A percentile compares a stretch with the other conserved stretches of the same genome.
Evolutionary conservation across 345 rosid genomes (phyloP).

Genomic region (Linum tenue): DNA sequence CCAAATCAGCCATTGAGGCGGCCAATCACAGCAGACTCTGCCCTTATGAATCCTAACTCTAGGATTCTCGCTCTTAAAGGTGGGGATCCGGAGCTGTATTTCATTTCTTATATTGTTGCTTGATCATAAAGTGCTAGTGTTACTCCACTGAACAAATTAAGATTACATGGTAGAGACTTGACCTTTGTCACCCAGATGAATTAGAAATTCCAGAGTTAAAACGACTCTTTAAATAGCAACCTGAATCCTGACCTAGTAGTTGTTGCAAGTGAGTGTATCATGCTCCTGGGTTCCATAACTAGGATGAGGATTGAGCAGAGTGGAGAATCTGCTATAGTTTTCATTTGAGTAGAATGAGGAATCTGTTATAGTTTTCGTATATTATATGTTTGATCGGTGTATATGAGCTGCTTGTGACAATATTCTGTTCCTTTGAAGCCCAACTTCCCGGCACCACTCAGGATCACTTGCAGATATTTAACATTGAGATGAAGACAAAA

Average conservation of each 20-base stretch:
- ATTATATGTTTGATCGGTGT: no score
- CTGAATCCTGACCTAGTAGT: background rate
- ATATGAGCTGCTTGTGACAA: no score
- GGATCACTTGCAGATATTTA: slow-evolving; percentile 97
- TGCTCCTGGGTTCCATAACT: background rate
- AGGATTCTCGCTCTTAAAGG: slow-evolving; percentile 84
- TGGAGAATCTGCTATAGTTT: background rate
- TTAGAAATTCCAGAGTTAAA: no score
- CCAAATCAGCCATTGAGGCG: slow-evolving; percentile 77
- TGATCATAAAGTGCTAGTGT: background rate
- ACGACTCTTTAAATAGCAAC: background rate
- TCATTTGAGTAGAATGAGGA: no score
- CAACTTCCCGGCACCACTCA: slow-evolving; percentile 93
- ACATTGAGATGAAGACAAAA: slow-evolving; percentile 92
- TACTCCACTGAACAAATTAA: background rate
- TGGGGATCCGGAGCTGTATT: slow-evolving; percentile 11
- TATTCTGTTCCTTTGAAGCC: slow-evolving; percentile 38
- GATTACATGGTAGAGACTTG: background rate
- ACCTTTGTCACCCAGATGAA: background rate
- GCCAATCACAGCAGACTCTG: slow-evolving; percentile 81
- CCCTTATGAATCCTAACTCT: slow-evolving; percentile 77
- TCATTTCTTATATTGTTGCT: slow-evolving; percentile 7
- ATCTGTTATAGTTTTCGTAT: no score
- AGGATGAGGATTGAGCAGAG: background rate
- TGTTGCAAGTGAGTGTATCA: background rate